Evolutionary conservation across 306 rosid genomes (phyloP), one percentile per base, ranked within the genome.

Genomic region (Elaeagnus macrophylla): DNA sequence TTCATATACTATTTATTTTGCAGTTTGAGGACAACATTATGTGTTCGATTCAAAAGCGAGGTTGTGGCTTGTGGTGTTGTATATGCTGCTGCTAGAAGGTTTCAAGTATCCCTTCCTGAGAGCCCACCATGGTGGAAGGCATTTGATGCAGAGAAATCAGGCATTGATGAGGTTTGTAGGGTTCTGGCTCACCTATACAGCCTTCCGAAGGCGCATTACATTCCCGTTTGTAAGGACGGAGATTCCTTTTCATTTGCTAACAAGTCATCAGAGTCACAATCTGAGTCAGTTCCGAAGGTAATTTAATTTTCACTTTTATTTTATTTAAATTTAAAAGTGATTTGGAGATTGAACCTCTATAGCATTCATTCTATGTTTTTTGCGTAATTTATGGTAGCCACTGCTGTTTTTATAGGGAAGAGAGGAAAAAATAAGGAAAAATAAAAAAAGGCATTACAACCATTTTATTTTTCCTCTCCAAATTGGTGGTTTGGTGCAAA

Each of bases 61-160:
- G 96, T 93, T 59, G 94, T 93, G 60, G 99, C 99, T 61, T 93
- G 99, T 67, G 96, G 99, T 67, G 99, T 84, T 54, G 95, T 93
- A 40, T 82, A 87, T 81, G 96, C 89, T 53, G 96, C 99, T 58
- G 96, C 96, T 41, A 82, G 99, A 12, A 77, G 96, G 71, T 84
- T 84, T 78, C 89, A 80, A 48, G 96, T 93, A 54, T 82, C 99
- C 60, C 99, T 93, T 63, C 99, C 96, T 20, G 96, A 93, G 81
- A 84, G 75, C 72, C 96, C 95, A 20, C 96, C 96, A 11, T 93
- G 99, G 99, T 93, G 96, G 96, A 93, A 80, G 78, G 91, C 84
- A 65, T 93, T 93, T 72, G 96, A 84, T 73, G 99, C 84, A 6
- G 96, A 84, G 1, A 93, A 87, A 67, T 82, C 85, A 16, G 96